Evolutionary conservation across 148 eudicot genomes (phyloP), one percentile per base, ranked within the genome.

Genomic region (Arctostaphylos glauca): DNA sequence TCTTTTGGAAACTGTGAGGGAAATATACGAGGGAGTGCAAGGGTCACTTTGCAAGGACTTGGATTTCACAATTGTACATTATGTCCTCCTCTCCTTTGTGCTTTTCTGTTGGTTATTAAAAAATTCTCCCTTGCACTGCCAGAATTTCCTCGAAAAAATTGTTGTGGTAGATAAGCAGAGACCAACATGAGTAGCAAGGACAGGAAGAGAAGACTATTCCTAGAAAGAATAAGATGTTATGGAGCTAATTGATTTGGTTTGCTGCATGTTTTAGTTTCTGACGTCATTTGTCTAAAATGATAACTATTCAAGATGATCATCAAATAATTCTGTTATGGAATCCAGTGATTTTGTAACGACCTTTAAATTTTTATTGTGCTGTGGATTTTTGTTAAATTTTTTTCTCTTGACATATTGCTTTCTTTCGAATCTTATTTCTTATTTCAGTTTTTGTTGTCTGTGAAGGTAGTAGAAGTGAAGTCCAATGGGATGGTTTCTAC

Each of bases 391-490:
- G 8, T 67, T 75, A 46, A 18, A 50, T 76, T 52, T 59, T 21
- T 21, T 52, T 10, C 52, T 14, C 71, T 50, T 25, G 43, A 15
- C 50, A 54, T 50, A 16, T 8, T 70, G 49, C 44, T 77, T 49
- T 59, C 44, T 82, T 50, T 5, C 38, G 55, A 46, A 43, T 44
- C 48, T 73, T 73, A 19, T 54, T 55, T 68, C 80, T 41, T 23
- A 53, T 12, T 53, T 13, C n/a, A 74, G 21, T 31, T 6, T 55
- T 75, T 18, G 52, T 76, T 84, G 52, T 55, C 70, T 75, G 4
- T 80, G 55, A 78, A 96, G 99, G 99, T 93, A 79, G 98, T 96
- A 64, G 98, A 96, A 89, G 98, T 96, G 79, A 92, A 82, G 82
- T 87, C 93, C 31, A 76, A 89, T 84, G 98, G 99, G 44, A 84